A percentile compares a stretch with the other conserved stretches of the same genome.
Evolutionary conservation across 1,284 basidiomycete genomes (phyloP).

Genomic region (Abortiporus biennis): DNA sequence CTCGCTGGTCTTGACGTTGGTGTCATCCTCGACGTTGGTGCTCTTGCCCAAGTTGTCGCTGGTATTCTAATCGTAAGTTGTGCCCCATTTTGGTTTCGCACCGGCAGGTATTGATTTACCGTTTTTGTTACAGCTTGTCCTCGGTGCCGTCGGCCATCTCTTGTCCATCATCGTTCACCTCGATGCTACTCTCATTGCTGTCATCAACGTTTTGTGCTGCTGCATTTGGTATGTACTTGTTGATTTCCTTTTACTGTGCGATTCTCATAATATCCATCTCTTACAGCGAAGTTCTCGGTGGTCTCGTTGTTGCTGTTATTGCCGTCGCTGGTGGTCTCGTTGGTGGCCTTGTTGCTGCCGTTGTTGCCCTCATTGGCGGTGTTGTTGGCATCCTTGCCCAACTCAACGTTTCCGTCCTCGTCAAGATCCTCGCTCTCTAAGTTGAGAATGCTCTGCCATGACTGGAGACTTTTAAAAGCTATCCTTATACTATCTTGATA

Average conservation of each 20-base stretch:
- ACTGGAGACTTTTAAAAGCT: too few species aligned
- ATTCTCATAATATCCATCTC: neutral
- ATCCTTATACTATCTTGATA: too few species aligned
- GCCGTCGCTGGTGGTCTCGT: constrained; percentile 11
- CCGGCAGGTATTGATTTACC: neutral
- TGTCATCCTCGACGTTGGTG: constrained; percentile 20
- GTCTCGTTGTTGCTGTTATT: constrained; percentile 13
- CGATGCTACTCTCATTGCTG: constrained; percentile 16
- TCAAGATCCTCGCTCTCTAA: constrained; percentile 11
- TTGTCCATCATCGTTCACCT: constrained; percentile 30
- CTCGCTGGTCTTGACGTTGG: constrained; percentile 27
- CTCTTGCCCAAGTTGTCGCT: constrained; percentile 26
- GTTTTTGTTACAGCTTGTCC: constrained; percentile 20
- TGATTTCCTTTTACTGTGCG: neutral
- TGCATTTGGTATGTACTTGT: constrained; percentile 25
- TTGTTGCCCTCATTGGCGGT: constrained; percentile 10
- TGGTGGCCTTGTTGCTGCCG: constrained; percentile 12
- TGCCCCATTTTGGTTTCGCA: neutral
- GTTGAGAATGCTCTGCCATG: neutral
- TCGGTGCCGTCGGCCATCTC: constrained; percentile 30
- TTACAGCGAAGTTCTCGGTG: constrained; percentile 14
- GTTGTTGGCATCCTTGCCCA: constrained; percentile 10
- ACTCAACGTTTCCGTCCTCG: constrained; percentile 13
- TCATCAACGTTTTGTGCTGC: constrained; percentile 21
- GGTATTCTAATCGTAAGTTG: constrained; percentile 19